phyloP scores from a whole-genome alignment of 176 grass and related monocot genomes.

The Miscanthus lutarioriparius region DNA sequence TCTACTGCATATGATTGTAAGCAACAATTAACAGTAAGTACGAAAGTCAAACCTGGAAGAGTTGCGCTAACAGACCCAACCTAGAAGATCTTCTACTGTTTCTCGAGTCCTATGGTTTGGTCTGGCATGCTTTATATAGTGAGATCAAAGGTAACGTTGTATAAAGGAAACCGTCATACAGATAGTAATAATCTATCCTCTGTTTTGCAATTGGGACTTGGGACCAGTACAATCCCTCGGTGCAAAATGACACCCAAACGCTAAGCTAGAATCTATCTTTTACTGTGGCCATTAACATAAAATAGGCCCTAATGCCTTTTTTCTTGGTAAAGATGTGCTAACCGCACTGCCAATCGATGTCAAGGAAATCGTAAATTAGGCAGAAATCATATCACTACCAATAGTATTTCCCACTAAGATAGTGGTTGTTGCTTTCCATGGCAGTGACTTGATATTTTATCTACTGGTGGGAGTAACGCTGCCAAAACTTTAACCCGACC shows the following conservation, averaged over 20 bases:
- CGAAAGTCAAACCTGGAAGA: conserved; percentile 24
- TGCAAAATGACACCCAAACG: conserved; percentile 18
- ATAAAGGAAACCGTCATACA: not conserved
- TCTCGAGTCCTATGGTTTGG: conserved; percentile 19
- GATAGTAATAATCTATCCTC: not conserved
- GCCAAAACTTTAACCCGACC: conserved; percentile 28
- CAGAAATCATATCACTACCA: conserved; percentile 38
- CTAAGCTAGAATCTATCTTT: not conserved
- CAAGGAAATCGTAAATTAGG: conserved; percentile 34
- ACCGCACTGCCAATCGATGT: not conserved
- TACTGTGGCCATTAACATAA: conserved; percentile 35
- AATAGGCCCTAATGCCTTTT: not conserved
- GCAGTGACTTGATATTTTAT: conserved; percentile 27
- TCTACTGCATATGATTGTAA: not conserved
- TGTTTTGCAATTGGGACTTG: not conserved
- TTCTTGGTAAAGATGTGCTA: not conserved
- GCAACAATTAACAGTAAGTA: not conserved
- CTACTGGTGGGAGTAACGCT: conserved; percentile 29
- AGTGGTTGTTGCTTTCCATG: conserved; percentile 24
- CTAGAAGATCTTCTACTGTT: conserved; percentile 20
- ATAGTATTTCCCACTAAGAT: conserved; percentile 49
- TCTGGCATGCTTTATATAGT: conserved; percentile 49
- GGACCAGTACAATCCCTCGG: conserved; percentile 22
- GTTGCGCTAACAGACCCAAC: not conserved
- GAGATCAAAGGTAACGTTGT: not conserved